Base-by-base conservation (phyloP, 2,329 filamentous ascomycete species). In the Colletotrichum chlorophyti region DNA sequence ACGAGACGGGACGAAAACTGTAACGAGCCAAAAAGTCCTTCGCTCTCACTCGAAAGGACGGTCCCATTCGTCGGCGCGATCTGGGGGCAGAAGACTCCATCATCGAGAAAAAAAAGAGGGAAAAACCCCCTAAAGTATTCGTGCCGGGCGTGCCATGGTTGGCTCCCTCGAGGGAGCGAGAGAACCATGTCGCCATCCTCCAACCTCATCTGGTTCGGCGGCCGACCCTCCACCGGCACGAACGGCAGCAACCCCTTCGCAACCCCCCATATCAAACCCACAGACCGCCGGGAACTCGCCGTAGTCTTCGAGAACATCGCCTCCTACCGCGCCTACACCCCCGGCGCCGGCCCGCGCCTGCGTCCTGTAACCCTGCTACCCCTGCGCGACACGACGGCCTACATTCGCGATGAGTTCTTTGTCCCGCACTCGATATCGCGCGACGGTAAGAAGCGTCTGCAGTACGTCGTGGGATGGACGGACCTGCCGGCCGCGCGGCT, bases 381-480 rank as follows among this genome's bases (percentile, higher is more conserved):
- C 3, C 67, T 73, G 1, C 69, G 76, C 65, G 80, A 86, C 63
- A 77, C 79, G 38, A 79, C 79, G 8, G 84, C 81, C n/a, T 84
- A 80, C 64, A 88, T 89, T 37, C 67, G 82, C 60, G 79, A 82
- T 43, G 79, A 82, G 63, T 74, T 82, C 27, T 70, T 85, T 7
- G 71, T 83, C 1, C 76, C 80, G 34, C 65, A 19, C 62, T 65
- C 45, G 65, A 69, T 19, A 51, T 73, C 67, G 43, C 66, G 65
- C 1, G 70, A 77, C 48, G 74, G 76, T 8, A 68, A 66, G 17
- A 76, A 79, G 41, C 72, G 80, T 7, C 74, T 85, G 60, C 77
- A 78, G 46, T 85, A 88, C 55, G 70, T 83, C 3, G 74, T 88
- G 5, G 79, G 79, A 6, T 86, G 83, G 78, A 75, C 71, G 21